A percentile compares a stretch with the other conserved stretches of the same genome.
These are phyloP conservation scores for Vitellaria paradoxa DNA, from an alignment of 179 eudicot genomes.

Conservation along the genomic window DNA sequence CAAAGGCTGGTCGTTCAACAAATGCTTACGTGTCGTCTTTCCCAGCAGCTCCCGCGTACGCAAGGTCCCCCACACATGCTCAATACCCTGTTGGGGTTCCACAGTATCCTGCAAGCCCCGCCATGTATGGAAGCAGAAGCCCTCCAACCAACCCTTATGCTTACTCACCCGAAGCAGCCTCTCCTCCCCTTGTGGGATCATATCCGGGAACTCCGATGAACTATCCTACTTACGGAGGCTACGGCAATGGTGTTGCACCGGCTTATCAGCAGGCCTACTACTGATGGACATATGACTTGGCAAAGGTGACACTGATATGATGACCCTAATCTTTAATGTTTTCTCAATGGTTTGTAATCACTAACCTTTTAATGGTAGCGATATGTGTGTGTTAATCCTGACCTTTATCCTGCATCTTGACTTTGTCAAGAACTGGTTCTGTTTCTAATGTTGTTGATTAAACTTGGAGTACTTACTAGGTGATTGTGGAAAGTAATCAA, in stretches of 20 bases:
- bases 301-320: constrained; percentile 48
- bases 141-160: constrained; percentile 46
- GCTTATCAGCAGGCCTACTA: constrained; percentile 84
- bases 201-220: constrained; percentile 65
- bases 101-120: constrained; percentile 49
- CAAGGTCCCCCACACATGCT: constrained; percentile 71
- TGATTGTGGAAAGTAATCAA: constrained; percentile 16
- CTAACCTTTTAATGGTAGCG: constrained; percentile 61
- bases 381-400: constrained; percentile 43
- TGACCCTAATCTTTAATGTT: constrained; percentile 31
- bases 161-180: constrained; percentile 82
- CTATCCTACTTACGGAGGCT: constrained; percentile 70
- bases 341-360: constrained; percentile 63
- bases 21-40: constrained; percentile 95
- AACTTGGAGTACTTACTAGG: constrained; percentile 13
- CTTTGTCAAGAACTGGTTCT: constrained; percentile 19
- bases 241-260: constrained; percentile 62
- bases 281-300: constrained; percentile 54
- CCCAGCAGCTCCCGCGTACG: constrained; percentile 67
- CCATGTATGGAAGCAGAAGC: constrained; percentile 65
- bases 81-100: constrained; percentile 68
- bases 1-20: constrained; percentile 93
- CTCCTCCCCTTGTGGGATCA: constrained; percentile 56
- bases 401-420: constrained; percentile 18
- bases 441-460: not conserved